Evolutionary conservation across 1,139 yeast genomes (phyloP).

Genomic region (Taphrina pruni): DNA sequence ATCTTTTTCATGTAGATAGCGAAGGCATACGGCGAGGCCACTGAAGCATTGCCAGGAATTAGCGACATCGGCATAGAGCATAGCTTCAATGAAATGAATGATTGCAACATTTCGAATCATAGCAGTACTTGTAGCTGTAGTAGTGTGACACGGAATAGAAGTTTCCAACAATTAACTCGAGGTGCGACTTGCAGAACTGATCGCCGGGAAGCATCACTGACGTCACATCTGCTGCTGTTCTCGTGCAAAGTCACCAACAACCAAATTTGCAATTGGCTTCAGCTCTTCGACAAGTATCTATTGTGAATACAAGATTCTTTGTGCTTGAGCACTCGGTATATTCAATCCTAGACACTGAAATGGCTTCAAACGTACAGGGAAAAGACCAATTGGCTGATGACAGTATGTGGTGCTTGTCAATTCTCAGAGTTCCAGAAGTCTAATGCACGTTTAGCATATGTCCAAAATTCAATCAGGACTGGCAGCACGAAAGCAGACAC

Average conservation of each 20-base stretch:
- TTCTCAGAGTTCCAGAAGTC: neutral
- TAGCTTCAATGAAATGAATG: neutral
- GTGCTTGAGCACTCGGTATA: no score
- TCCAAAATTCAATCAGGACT: conserved; percentile 25
- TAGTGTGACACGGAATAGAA: no score
- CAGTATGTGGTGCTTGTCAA: conserved; percentile 7
- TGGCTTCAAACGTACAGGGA: conserved; percentile 31
- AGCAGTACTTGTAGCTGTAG: no score
- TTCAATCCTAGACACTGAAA: neutral
- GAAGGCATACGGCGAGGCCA: conserved; percentile 2
- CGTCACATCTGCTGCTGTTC: conserved; percentile 1
- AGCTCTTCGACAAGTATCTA: no score
- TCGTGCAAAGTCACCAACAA: neutral
- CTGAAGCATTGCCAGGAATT: neutral
- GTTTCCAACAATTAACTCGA: no score
- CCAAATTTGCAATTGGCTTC: neutral
- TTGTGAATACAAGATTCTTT: no score
- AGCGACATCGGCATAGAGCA: neutral
- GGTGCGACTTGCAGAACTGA: neutral
- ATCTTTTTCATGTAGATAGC: neutral
- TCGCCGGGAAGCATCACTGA: neutral
- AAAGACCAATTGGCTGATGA: conserved; percentile 35
- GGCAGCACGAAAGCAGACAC: conserved; percentile 30
- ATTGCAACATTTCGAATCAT: no score
- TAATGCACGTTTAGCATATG: conserved; percentile 15